Percentiles rank a stretch among this genome's conserved stretches.
Evolutionary conservation across 257 asterid genomes (phyloP).

Genomic region (Lavandula angustifolia): DNA sequence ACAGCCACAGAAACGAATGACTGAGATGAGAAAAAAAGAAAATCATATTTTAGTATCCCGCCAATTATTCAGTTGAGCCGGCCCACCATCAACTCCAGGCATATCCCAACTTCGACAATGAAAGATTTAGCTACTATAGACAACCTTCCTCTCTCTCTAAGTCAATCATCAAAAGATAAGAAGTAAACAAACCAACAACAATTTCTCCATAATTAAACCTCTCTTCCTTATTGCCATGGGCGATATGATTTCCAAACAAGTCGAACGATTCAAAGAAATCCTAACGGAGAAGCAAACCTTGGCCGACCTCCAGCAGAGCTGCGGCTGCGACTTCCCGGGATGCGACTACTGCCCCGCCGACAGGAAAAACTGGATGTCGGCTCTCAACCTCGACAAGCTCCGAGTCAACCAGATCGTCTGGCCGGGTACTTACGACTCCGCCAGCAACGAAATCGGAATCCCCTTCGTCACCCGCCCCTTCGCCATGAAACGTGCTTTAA

Average conservation of each 20-base stretch:
- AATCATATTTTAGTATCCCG: slow-evolving; percentile 21
- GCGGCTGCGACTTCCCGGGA: slow-evolving; percentile 60
- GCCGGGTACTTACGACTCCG: slow-evolving; percentile 98
- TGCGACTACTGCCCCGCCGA: slow-evolving; percentile 61
- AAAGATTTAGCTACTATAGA: slow-evolving; percentile 11
- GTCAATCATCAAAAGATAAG: neutral
- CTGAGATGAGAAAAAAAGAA: slow-evolving; percentile 7
- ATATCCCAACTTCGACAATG: slow-evolving; percentile 28
- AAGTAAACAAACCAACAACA: neutral
- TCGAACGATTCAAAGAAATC: slow-evolving; percentile 56
- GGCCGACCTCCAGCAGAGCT: slow-evolving; percentile 41
- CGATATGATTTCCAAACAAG: slow-evolving; percentile 53
- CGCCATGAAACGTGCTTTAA: no score
- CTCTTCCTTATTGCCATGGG: slow-evolving; percentile 53
- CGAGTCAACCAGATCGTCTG: slow-evolving; percentile 70
- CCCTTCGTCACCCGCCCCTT: slow-evolving; percentile 72
- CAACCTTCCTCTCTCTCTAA: neutral
- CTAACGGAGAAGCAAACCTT: slow-evolving; percentile 54
- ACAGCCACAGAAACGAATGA: slow-evolving; percentile 26
- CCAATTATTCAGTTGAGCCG: slow-evolving; percentile 42
- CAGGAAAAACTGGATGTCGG: slow-evolving; percentile 74
- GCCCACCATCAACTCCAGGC: slow-evolving; percentile 40
- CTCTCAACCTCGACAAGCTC: slow-evolving; percentile 48
- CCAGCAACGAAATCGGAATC: slow-evolving; percentile 79
- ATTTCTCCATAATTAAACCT: neutral